These are phyloP conservation scores for Coemansia sp. DNA, from an alignment of 192 early-diverging fungal genomes.

Conservation along the genomic window DNA sequence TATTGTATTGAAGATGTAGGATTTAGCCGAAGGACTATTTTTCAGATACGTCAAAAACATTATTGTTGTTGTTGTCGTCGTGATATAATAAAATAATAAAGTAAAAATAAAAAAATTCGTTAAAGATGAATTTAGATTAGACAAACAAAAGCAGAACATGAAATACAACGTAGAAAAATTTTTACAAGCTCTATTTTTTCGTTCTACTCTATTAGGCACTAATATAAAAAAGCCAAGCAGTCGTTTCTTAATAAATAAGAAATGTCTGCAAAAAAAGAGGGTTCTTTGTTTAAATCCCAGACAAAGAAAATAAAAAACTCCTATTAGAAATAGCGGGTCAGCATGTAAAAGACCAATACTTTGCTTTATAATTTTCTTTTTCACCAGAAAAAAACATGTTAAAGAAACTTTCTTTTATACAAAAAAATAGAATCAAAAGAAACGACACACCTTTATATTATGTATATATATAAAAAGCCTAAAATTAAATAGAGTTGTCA, in stretches of 20 bases:
- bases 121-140: too few species aligned
- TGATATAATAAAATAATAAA: background rate
- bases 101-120: background rate
- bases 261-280: background rate
- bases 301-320: background rate
- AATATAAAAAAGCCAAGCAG: too few species aligned
- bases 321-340: background rate
- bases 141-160: too few species aligned
- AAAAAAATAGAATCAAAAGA: background rate
- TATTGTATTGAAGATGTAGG: background rate
- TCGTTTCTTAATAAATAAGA: background rate
- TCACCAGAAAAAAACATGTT: too few species aligned
- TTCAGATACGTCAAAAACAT: background rate
- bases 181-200: too few species aligned
- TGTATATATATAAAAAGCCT: too few species aligned
- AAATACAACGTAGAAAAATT: too few species aligned
- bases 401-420: too few species aligned
- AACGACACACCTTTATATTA: too few species aligned
- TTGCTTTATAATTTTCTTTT: too few species aligned
- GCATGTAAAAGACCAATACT: background rate
- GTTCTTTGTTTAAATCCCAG: too few species aligned
- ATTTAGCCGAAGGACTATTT: background rate
- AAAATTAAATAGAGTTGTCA: background rate
- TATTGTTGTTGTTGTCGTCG: background rate
- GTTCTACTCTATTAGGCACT: too few species aligned